Evolutionary conservation across 768 basidiomycete genomes (phyloP), one percentile per base, ranked within the genome.

Genomic region (Heimioporus sp.): DNA sequence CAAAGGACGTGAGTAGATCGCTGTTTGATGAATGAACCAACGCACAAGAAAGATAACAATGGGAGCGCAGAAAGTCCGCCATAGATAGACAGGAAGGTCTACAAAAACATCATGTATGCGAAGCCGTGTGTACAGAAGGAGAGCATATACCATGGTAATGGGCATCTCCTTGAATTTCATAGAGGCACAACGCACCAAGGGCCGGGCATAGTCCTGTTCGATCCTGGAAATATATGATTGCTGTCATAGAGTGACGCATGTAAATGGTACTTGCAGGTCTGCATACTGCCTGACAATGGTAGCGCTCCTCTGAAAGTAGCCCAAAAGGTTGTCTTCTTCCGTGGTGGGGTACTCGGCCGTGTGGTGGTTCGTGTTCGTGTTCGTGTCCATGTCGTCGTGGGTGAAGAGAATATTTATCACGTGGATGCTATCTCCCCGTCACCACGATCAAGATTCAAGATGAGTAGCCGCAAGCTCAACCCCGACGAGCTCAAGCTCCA

Each of bases 401-500:
- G 17, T 30, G 19, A 43, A 43, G 28, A 21, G n/a, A 40, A 20
- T 41, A 42, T 30, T 36, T 20, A 45, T 64, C 63, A 64, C 64
- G 63, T 64, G 63, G n/a, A 5, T 7, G 4, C 46, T 35, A 24
- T 17, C 45, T n/a, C 32, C 30, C 16, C 8, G 17, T 37, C 43
- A 28, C 43, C 4, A 21, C 36, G 2, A 37, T 24, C 38, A 41
- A 39, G 15, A 84, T 83, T 24, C 38, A 41, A 39, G 15, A 84
- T 83, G 82, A 80, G 77, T 64, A 74, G 72, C 64, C 76, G 85
- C 39, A 80, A 82, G 43, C 81, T 81, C 51, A 86, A 82, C 64
- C 75, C 78, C 49, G 67, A 79, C 46, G 82, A 86, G 67, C 79
- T 75, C 65, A 78, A 71, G 54, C 76, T 86, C 19, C 83, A 85